Evolutionary conservation across 139 green algal species (phyloP).

Genomic region (Pedinophyceae sp.): DNA sequence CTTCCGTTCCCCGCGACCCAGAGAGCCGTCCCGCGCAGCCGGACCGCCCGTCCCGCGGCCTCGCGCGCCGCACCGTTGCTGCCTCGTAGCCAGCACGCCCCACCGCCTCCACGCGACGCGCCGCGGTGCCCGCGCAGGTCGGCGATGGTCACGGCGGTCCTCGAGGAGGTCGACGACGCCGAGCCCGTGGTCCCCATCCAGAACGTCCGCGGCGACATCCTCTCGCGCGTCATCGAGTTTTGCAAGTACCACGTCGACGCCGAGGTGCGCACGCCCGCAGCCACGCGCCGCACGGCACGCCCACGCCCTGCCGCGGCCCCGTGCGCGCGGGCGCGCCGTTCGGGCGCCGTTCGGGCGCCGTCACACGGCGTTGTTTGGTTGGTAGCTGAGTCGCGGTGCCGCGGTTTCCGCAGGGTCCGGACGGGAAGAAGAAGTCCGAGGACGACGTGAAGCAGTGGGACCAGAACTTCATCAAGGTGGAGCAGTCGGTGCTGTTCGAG

Average conservation of each 20-base stretch:
- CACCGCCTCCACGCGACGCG: background rate
- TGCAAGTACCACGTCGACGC: conserved; percentile 86
- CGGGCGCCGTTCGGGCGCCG: no score
- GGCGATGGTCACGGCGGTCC: background rate
- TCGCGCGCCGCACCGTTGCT: background rate
- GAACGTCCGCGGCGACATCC: conserved; percentile 31
- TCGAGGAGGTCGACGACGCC: conserved; percentile 1
- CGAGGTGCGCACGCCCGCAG: conserved; percentile 12
- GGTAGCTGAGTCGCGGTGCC: no score
- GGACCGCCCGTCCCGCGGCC: background rate
- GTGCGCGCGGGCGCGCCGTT: no score
- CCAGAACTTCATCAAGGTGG: conserved; percentile 91
- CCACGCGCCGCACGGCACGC: background rate
- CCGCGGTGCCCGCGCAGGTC: background rate
- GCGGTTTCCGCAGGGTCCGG: no score
- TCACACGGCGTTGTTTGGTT: no score
- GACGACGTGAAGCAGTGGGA: conserved; percentile 89
- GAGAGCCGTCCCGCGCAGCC: conserved; percentile 5
- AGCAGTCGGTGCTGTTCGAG: conserved; percentile 92
- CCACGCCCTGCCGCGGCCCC: no score
- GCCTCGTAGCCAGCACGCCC: conserved; percentile 1
- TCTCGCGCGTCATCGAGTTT: conserved; percentile 84
- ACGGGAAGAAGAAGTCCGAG: conserved; percentile 48
- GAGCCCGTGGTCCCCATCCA: conserved; percentile 2
- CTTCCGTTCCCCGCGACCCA: conserved; percentile 1